Percentiles rank a stretch among this genome's conserved stretches.
phyloP scores from a whole-genome alignment of 2,329 filamentous ascomycete species.

The Cephalotrichum gorgonifer region DNA sequence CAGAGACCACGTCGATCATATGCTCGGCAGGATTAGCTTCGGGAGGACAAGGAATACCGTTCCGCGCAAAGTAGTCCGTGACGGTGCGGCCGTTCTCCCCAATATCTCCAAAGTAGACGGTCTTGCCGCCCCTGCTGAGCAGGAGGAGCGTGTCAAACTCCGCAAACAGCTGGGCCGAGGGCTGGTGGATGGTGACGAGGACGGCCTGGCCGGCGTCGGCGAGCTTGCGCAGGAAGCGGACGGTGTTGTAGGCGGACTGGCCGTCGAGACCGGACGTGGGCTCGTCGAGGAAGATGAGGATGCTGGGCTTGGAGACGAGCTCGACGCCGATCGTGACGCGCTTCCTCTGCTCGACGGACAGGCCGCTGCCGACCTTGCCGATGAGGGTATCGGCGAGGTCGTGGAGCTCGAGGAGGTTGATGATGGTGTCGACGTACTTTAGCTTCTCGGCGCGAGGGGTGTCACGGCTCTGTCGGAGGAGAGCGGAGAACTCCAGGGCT shows the following conservation, averaged over 20 bases:
- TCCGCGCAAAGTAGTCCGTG: slow-evolving; percentile 53
- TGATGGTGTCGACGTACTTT: slow-evolving; percentile 67
- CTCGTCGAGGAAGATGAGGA: slow-evolving; percentile 52
- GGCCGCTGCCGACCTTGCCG: slow-evolving; percentile 36
- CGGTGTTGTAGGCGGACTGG: slow-evolving; percentile 54
- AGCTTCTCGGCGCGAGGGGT: slow-evolving; percentile 58
- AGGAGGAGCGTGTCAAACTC: slow-evolving; percentile 57
- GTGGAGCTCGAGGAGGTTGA: slow-evolving; percentile 47
- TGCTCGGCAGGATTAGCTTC: slow-evolving; percentile 66
- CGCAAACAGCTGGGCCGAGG: slow-evolving; percentile 54
- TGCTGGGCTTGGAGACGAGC: slow-evolving; percentile 48
- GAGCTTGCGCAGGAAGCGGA: slow-evolving; percentile 56
- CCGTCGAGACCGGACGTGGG: slow-evolving; percentile 58
- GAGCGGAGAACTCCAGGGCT: slow-evolving; percentile 63
- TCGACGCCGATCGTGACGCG: slow-evolving; percentile 51
- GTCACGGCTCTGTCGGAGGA: slow-evolving; percentile 59
- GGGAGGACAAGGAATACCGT: slow-evolving; percentile 51
- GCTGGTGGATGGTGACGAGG: slow-evolving; percentile 61
- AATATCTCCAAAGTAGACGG: slow-evolving; percentile 58
- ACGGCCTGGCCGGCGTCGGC: slow-evolving; percentile 58
- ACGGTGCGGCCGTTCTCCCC: slow-evolving; percentile 44
- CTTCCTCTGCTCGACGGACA: slow-evolving; percentile 44
- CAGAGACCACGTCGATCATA: slow-evolving; percentile 55
- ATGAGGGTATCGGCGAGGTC: slow-evolving; percentile 38
- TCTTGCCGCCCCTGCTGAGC: slow-evolving; percentile 52